Conservation (phyloP, 2,329 filamentous ascomycete species). For the Alternaria sp. region DNA sequence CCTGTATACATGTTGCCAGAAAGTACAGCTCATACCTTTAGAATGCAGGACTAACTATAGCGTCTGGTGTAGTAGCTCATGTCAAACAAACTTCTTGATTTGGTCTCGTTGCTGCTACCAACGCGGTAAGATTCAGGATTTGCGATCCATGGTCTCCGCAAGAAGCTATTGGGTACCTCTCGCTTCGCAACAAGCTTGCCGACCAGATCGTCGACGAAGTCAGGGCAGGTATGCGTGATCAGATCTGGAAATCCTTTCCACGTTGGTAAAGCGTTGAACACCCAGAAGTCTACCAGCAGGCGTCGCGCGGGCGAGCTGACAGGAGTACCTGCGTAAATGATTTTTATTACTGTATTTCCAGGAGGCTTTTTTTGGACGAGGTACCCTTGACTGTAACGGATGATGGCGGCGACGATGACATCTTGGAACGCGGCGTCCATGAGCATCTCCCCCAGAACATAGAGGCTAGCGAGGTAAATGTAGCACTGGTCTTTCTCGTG, state of each 20-base stretch:
- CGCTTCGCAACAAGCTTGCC: background rate
- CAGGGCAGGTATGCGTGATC: background rate
- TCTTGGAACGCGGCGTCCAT: conserved; percentile 7
- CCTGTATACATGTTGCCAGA: background rate
- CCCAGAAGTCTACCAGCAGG: conserved; percentile 2
- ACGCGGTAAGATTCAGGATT: background rate
- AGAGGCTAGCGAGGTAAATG: background rate
- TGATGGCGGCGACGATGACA: background rate
- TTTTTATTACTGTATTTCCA: background rate
- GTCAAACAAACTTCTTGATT: background rate
- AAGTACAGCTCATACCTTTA: background rate
- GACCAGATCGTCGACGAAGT: background rate
- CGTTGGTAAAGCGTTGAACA: background rate
- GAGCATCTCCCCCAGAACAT: conserved; percentile 6
- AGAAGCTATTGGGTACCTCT: background rate
- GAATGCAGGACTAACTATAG: background rate
- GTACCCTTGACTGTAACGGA: background rate
- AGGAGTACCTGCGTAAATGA: conserved; percentile 14
- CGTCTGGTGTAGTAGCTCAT: too few species aligned
- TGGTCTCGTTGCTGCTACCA: background rate
- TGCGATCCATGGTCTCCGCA: background rate
- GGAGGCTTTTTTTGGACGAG: background rate
- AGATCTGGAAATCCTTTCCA: background rate
- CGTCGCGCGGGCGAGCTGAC: conserved; percentile 1
- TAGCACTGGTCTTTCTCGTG: too few species aligned